Evolutionary conservation across 2,329 filamentous ascomycete species (phyloP), one percentile per base, ranked within the genome.

Genomic region (Emergomyces orientalis): DNA sequence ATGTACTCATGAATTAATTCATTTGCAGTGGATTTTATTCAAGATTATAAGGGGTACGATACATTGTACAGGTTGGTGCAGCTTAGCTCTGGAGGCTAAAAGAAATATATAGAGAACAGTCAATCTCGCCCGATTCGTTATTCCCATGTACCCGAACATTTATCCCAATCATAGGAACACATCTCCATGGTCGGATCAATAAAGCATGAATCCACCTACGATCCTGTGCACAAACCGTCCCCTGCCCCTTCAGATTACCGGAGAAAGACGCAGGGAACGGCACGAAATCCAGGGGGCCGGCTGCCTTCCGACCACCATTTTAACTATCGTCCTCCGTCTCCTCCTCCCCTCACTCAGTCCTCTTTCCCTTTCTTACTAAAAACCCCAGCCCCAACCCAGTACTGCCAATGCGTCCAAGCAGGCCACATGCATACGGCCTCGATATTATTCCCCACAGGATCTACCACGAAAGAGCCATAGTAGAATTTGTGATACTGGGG

Each of bases 381-480:
- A 19, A 67, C 61, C 14, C 67, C 69, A 8, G 64, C 63, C 32
- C 63, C 67, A 54, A 63, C 32, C 66, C 65, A 67, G 52, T 67
- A 67, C 59, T 60, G 45, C 66, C 63, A 65, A 59, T 66, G 66
- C 8, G 62, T 62, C 65, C 63, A 63, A 19, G 22, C 57, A 62
- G 59, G 63, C 65, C 51, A 56, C 62, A 67, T 64, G 54, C 71
- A 74, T 13, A 81, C 73, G 60, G 75, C 76, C 71, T 84, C 82
- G 54, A 83, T 76, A 65, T 84, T 84, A 67, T 83, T 83, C 0
- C 81, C 81, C 3, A 74, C 70, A 1, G 80, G 79, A 67, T 83
- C 81, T 49, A 76, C 68, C 6, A 83, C 74, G 71, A 80, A 84
- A 0, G 81, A 79, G 1, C 69, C 81, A 60, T 82, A 84, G 68